Evolutionary conservation across 768 basidiomycete genomes (phyloP).

Genomic region (Nevesoporus exiguus): DNA sequence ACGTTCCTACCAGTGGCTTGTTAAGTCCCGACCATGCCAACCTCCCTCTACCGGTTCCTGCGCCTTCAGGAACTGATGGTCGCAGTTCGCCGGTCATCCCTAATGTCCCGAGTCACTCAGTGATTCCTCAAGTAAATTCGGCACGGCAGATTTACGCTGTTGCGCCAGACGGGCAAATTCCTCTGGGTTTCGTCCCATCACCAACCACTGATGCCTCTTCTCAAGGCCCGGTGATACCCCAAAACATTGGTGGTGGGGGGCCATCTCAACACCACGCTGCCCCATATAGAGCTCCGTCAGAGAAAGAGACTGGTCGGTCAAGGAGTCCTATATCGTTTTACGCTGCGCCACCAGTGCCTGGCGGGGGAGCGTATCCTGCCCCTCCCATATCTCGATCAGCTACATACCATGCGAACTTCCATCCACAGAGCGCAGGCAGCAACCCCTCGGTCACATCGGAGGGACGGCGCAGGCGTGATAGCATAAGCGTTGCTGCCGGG

Average conservation of each 20-base stretch:
- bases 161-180: slow-evolving; percentile 8
- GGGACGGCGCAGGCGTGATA: slow-evolving; percentile 25
- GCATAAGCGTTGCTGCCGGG: slow-evolving; percentile 22
- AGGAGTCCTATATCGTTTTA: slow-evolving; percentile 25
- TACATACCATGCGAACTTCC: slow-evolving; percentile 1
- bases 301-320: slow-evolving; percentile 19
- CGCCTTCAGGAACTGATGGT: slow-evolving; percentile 7
- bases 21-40: slow-evolving; percentile 34
- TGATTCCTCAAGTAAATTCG: slow-evolving; percentile 5
- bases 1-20: slow-evolving; percentile 12
- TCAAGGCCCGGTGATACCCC: slow-evolving; percentile 25
- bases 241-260: slow-evolving; percentile 5
- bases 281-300: slow-evolving; percentile 17
- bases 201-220: not conserved
- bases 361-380: slow-evolving; percentile 24
- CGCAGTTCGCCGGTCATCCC: slow-evolving; percentile 17
- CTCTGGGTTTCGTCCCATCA: slow-evolving; percentile 12
- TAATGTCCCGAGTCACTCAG: slow-evolving; percentile 12
- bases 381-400: slow-evolving; percentile 29
- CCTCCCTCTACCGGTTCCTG: slow-evolving; percentile 25
- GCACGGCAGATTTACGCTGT: slow-evolving; percentile 15
- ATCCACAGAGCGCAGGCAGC: slow-evolving; percentile 2
- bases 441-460: slow-evolving; percentile 26
- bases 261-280: slow-evolving; percentile 10
- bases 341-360: slow-evolving; percentile 24